Evolutionary conservation across 129 eudicot genomes (phyloP).

Genomic region (Kitagawia praeruptora): DNA sequence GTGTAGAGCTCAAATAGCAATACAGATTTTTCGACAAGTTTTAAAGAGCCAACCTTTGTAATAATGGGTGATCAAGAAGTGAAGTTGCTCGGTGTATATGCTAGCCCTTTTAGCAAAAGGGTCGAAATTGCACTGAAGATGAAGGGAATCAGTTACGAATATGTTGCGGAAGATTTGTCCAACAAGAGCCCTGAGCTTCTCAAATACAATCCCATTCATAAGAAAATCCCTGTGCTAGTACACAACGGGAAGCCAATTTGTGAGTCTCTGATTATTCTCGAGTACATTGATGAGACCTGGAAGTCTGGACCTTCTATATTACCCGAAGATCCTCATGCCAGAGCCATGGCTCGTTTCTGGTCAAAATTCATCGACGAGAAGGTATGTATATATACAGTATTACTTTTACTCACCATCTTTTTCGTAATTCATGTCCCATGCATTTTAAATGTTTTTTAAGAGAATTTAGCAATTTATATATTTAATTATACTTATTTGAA

Average conservation of each 20-base stretch:
- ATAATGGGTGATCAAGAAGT: conserved; percentile 11
- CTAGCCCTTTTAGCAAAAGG: conserved; percentile 26
- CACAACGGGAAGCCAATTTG: conserved; percentile 27
- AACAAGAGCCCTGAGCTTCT: conserved; percentile 23
- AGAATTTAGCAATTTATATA: background rate
- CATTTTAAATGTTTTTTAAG: background rate
- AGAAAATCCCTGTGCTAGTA: conserved; percentile 31
- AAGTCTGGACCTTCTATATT: conserved; percentile 15
- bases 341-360: conserved; percentile 37
- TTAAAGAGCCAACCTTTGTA: background rate
- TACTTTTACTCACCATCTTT: background rate
- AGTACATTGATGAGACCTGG: conserved; percentile 36
- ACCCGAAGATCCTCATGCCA: conserved; percentile 26
- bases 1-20: background rate
- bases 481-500: background rate
- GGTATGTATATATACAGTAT: conserved; percentile 3
- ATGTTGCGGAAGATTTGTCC: conserved; percentile 19
- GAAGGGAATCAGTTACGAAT: conserved; percentile 28
- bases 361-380: conserved; percentile 31
- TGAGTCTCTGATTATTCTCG: conserved; percentile 29
- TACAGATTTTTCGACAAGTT: background rate
- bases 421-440: background rate
- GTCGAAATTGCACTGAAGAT: conserved; percentile 24
- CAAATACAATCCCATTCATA: conserved; percentile 29
- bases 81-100: conserved; percentile 18